phyloP scores from a whole-genome alignment of 768 basidiomycete species.

The Phanerochaete carnosa region DNA sequence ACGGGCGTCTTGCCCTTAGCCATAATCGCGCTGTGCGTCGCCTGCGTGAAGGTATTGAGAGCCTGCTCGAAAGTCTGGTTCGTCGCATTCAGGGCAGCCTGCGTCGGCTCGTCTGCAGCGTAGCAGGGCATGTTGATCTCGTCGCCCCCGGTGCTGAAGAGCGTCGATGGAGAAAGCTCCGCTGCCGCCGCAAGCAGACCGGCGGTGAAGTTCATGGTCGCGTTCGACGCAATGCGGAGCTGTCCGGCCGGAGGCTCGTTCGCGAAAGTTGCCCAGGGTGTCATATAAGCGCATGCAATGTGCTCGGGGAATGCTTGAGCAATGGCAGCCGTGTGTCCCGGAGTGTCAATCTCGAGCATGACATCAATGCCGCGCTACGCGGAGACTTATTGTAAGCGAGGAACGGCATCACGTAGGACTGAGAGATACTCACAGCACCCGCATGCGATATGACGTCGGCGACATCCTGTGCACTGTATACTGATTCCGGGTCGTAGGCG shows the following conservation, averaged over 20 bases:
- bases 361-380: slow-evolving; percentile 48
- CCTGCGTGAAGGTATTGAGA: slow-evolving; percentile 32
- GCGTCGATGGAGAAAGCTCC: slow-evolving; percentile 25
- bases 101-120: slow-evolving; percentile 32
- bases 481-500: slow-evolving; percentile 33
- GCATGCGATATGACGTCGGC: slow-evolving; percentile 40
- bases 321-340: slow-evolving; percentile 47
- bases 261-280: slow-evolving; percentile 33
- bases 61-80: slow-evolving; percentile 38
- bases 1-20: slow-evolving; percentile 42
- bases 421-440: slow-evolving; percentile 32
- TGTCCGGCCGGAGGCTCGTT: slow-evolving; percentile 48
- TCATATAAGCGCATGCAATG: slow-evolving; percentile 36
- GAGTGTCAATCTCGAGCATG: slow-evolving; percentile 47
- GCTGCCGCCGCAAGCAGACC: slow-evolving; percentile 29
- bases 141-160: slow-evolving; percentile 45
- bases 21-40: slow-evolving; percentile 28
- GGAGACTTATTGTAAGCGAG: neutral
- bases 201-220: slow-evolving; percentile 30
- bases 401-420: neutral
- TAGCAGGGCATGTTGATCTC: slow-evolving; percentile 41
- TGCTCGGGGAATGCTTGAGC: slow-evolving; percentile 40
- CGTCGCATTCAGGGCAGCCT: slow-evolving; percentile 25
- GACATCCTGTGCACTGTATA: slow-evolving; percentile 37
- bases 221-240: slow-evolving; percentile 34